A percentile compares a stretch with the other conserved stretches of the same genome.
Conservation (phyloP, 2,329 filamentous ascomycete genomes). For the Emergomyces africanus region DNA sequence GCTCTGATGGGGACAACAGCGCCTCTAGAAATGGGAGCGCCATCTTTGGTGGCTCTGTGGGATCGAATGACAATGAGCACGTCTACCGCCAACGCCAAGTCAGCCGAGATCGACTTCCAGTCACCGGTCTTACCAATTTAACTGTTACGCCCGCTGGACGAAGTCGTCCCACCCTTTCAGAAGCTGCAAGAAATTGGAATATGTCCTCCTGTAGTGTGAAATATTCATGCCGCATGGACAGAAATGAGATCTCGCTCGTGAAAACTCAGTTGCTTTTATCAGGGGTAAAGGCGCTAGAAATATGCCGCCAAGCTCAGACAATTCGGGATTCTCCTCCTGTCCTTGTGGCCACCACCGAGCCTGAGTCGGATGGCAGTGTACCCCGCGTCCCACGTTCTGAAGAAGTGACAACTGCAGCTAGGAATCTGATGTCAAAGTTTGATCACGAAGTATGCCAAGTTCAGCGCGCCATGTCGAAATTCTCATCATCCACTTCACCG, state of each 20-base stretch:
- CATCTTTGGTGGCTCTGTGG: neutral
- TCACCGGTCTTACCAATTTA: constrained; percentile 34
- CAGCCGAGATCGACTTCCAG: constrained; percentile 25
- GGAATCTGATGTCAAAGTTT: constrained; percentile 37
- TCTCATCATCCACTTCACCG: constrained; percentile 34
- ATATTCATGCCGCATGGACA: constrained; percentile 36
- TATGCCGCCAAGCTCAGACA: constrained; percentile 52
- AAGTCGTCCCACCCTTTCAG: constrained; percentile 24
- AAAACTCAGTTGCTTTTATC: constrained; percentile 65
- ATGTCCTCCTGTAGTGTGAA: constrained; percentile 39
- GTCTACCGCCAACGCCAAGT: constrained; percentile 18
- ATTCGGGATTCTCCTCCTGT: constrained; percentile 25
- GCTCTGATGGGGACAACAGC: neutral
- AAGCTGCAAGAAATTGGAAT: constrained; percentile 43
- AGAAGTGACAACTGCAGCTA: constrained; percentile 42
- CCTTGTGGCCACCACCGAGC: constrained; percentile 14
- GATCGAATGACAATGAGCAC: constrained; percentile 15
- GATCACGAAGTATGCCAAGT: constrained; percentile 34
- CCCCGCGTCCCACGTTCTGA: constrained; percentile 34
- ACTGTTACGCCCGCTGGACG: constrained; percentile 20
- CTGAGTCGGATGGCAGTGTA: constrained; percentile 18
- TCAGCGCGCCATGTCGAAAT: constrained; percentile 32
- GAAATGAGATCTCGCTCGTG: constrained; percentile 68
- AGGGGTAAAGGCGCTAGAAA: constrained; percentile 80
- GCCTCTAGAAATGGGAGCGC: neutral